Conservation (phyloP, 2,329 filamentous ascomycete genomes). For the Ophiostoma tasmaniense region DNA sequence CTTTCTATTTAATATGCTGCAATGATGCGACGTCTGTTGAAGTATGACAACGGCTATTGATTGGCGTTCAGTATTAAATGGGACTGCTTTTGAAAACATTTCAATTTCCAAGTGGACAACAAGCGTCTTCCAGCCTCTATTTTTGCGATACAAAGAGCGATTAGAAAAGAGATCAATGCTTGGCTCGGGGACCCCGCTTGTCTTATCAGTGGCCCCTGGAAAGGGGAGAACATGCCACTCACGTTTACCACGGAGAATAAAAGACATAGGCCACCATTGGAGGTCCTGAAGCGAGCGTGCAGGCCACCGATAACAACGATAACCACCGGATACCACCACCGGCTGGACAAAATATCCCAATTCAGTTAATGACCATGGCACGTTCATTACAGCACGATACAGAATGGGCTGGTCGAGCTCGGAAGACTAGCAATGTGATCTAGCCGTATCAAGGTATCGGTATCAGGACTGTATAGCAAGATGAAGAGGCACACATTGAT, state of each 20-base stretch:
- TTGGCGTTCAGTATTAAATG: no score
- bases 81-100: not conserved
- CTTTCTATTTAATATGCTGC: not conserved
- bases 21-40: not conserved
- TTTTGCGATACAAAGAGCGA: not conserved
- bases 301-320: not conserved
- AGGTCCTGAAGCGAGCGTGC: not conserved
- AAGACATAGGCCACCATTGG: not conserved
- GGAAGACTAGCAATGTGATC: not conserved
- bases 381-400: not conserved
- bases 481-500: not conserved
- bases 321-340: not conserved
- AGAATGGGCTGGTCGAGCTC: not conserved
- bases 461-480: not conserved
- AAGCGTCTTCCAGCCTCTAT: not conserved
- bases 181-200: not conserved
- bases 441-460: not conserved
- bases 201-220: not conserved
- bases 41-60: not conserved
- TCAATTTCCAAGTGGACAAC: not conserved
- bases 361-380: not conserved
- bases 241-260: not conserved
- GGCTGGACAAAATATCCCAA: constrained; percentile 1
- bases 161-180: not conserved
- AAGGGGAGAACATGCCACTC: not conserved